Conservation (phyloP, 805 yeast species). For the Saccharomycopsis fibuligera region DNA sequence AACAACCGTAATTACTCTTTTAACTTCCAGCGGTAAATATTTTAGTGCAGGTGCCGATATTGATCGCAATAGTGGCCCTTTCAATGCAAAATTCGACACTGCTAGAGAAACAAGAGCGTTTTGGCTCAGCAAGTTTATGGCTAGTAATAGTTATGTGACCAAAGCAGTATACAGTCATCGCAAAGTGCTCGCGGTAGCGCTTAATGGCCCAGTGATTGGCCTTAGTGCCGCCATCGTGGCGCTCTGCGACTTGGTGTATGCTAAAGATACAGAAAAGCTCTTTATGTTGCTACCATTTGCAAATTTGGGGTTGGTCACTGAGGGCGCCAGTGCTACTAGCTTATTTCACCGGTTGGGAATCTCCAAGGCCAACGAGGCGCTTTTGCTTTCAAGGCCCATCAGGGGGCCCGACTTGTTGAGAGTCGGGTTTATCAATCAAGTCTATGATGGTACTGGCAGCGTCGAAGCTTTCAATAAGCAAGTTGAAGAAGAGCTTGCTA, state of each 20-base stretch:
- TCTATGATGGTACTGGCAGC: conserved; percentile 34
- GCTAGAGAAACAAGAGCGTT: conserved; percentile 29
- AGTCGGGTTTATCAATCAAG: conserved; percentile 57
- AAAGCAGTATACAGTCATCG: conserved; percentile 62
- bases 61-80: conserved; percentile 18
- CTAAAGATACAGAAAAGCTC: conserved; percentile 49
- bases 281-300: conserved; percentile 71
- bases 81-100: conserved; percentile 4
- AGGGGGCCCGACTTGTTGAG: conserved; percentile 47
- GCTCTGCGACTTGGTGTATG: conserved; percentile 72
- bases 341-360: conserved; percentile 66
- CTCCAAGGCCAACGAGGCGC: conserved; percentile 65
- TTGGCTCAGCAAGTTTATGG: conserved; percentile 55
- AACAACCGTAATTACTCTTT: conserved; percentile 54
- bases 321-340: conserved; percentile 69
- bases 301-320: conserved; percentile 75
- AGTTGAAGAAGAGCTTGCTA: conserved; percentile 32
- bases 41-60: conserved; percentile 82
- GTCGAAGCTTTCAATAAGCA: conserved; percentile 38
- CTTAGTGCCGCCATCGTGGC: conserved; percentile 66
- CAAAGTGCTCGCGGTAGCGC: conserved; percentile 63
- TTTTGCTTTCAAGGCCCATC: conserved; percentile 63
- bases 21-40: conserved; percentile 66
- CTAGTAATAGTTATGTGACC: conserved; percentile 66
- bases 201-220: conserved; percentile 87